Evolutionary conservation across 2,329 filamentous ascomycete genomes (phyloP).

Genomic region (Bipolaris victoriae): DNA sequence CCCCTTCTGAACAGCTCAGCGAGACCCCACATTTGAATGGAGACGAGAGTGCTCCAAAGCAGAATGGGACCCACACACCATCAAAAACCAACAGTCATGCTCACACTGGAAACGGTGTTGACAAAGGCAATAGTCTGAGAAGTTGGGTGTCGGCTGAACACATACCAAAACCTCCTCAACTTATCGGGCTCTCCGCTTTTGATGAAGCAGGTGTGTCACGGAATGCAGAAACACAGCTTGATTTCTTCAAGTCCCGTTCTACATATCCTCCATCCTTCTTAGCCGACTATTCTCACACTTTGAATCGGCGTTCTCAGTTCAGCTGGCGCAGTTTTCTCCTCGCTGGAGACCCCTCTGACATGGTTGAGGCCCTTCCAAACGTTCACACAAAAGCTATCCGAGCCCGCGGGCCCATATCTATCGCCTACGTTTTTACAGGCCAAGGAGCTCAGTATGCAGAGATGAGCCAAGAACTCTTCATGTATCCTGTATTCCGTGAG

Average conservation of each 20-base stretch:
- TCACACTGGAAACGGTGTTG: not conserved
- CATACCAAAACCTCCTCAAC: not conserved
- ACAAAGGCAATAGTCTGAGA: not conserved
- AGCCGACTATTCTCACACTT: not conserved
- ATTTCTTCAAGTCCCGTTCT: not conserved
- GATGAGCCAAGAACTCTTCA: conserved; percentile 20
- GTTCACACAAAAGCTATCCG: not conserved
- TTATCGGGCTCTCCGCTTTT: not conserved
- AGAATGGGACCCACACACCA: not conserved
- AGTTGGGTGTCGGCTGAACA: not conserved
- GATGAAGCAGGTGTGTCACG: not conserved
- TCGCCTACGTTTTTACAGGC: not conserved
- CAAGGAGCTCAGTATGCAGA: conserved; percentile 33
- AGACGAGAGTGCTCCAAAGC: not conserved
- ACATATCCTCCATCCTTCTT: not conserved
- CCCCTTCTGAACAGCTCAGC: not conserved
- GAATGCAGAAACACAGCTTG: not conserved
- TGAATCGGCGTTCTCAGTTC: not conserved
- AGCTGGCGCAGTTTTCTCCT: conserved; percentile 1
- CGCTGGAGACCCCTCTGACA: not conserved
- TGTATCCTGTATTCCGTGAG: conserved; percentile 1
- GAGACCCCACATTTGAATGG: not conserved
- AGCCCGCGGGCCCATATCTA: not conserved
- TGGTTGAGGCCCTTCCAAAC: not conserved
- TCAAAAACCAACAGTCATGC: not conserved